Evolutionary conservation across 768 basidiomycete genomes (phyloP).

Genomic region (Panaeolus papilionaceus): DNA sequence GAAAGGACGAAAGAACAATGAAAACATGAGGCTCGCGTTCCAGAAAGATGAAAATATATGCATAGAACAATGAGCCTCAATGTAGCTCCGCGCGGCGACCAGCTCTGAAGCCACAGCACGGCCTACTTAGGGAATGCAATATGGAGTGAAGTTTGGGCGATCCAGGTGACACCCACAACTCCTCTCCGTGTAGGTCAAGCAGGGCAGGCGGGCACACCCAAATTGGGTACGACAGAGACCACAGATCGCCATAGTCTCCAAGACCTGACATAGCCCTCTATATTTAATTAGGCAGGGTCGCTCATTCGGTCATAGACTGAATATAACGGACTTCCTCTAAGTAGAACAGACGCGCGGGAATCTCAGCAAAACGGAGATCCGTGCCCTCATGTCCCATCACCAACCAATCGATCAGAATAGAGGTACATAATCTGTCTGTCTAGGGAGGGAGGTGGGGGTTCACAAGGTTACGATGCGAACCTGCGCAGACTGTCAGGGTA

Average conservation of each 20-base stretch:
- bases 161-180: background rate
- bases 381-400: background rate
- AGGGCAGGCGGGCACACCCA: conserved; percentile 1
- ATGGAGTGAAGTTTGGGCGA: background rate
- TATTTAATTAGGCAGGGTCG: background rate
- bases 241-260: background rate
- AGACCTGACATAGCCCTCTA: background rate
- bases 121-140: no score
- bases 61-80: background rate
- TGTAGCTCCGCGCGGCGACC: no score
- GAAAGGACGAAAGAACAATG: background rate
- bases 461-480: background rate
- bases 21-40: conserved; percentile 2
- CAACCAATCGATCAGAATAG: background rate
- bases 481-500: background rate
- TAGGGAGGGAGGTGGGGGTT: background rate
- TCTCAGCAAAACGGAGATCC: background rate
- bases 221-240: background rate
- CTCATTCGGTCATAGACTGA: background rate
- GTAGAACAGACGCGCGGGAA: conserved; percentile 10
- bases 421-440: background rate
- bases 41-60: background rate
- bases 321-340: background rate
- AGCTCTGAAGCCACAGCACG: background rate
- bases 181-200: background rate